Conservation (phyloP, 257 asterid species). For the Euphrasia confusa region DNA sequence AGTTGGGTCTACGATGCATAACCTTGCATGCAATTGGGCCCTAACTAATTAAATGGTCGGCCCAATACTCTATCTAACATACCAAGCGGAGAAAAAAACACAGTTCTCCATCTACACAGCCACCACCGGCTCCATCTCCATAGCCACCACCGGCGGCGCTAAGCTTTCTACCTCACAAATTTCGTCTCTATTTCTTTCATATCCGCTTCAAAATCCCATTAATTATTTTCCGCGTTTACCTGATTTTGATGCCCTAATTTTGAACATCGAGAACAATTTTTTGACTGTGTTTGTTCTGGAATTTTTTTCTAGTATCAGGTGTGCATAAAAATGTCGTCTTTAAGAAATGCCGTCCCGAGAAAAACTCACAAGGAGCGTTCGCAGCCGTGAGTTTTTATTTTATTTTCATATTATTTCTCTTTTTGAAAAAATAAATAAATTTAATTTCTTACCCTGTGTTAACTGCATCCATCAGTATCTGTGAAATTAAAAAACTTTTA, state of each 20-base stretch:
- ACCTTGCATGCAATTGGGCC: too few species aligned
- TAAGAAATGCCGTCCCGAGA: slow-evolving; percentile 72
- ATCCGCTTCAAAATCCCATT: neutral
- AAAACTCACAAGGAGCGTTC: slow-evolving; percentile 87
- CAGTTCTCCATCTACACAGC: neutral
- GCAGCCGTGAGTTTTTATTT: slow-evolving; percentile 61
- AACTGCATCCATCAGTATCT: slow-evolving; percentile 51
- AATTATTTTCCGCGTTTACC: neutral
- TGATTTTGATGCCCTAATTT: neutral
- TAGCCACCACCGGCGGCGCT: slow-evolving; percentile 19
- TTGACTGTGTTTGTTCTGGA: neutral
- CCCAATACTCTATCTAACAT: neutral
- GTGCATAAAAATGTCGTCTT: slow-evolving; percentile 56
- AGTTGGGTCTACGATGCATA: too few species aligned
- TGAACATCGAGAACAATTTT: too few species aligned
- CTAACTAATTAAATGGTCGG: neutral
- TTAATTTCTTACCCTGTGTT: neutral
- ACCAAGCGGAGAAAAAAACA: neutral
- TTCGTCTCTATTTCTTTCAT: neutral
- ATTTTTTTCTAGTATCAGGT: neutral
- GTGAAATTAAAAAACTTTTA: slow-evolving; percentile 20
- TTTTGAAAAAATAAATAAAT: neutral
- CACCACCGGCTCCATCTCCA: slow-evolving; percentile 11
- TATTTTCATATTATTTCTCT: neutral
- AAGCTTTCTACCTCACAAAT: neutral